Evolutionary conservation across 306 rosid species (phyloP).

Genomic region (Erythrophleum fordii): DNA sequence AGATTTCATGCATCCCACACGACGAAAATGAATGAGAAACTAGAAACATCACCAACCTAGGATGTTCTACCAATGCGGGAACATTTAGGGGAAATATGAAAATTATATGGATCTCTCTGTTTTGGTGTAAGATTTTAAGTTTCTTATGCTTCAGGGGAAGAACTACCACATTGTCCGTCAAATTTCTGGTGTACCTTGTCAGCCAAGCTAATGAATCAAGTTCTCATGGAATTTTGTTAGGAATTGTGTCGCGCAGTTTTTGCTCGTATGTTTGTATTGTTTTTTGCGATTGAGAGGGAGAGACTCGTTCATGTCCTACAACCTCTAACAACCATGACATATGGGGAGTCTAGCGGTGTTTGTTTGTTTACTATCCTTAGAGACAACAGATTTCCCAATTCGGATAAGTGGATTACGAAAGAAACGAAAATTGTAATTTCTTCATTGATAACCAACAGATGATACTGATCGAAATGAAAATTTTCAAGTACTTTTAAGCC

Average conservation of each 20-base stretch:
- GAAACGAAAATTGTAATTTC: background rate
- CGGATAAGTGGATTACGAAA: background rate
- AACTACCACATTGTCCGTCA: background rate
- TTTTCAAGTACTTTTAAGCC: background rate
- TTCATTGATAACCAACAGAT: background rate
- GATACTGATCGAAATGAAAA: background rate
- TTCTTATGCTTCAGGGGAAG: constrained; percentile 15
- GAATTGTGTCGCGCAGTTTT: constrained; percentile 30
- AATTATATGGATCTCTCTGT: constrained; percentile 7
- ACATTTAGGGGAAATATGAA: background rate
- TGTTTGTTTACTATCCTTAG: constrained; percentile 42
- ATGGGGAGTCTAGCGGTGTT: constrained; percentile 36
- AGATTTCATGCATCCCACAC: constrained; percentile 16
- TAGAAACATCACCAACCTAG: background rate
- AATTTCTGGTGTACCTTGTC: background rate
- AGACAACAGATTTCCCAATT: constrained; percentile 30
- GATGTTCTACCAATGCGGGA: background rate
- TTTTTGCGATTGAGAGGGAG: constrained; percentile 43
- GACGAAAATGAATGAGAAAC: background rate
- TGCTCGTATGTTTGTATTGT: constrained; percentile 39
- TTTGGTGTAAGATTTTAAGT: constrained; percentile 36
- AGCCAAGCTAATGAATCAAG: background rate
- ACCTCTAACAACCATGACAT: constrained; percentile 60
- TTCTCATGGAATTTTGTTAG: constrained; percentile 16
- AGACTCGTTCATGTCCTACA: constrained; percentile 62